Base-by-base conservation (phyloP, 106 monocot genomes). In the Dendrobium officinale region DNA sequence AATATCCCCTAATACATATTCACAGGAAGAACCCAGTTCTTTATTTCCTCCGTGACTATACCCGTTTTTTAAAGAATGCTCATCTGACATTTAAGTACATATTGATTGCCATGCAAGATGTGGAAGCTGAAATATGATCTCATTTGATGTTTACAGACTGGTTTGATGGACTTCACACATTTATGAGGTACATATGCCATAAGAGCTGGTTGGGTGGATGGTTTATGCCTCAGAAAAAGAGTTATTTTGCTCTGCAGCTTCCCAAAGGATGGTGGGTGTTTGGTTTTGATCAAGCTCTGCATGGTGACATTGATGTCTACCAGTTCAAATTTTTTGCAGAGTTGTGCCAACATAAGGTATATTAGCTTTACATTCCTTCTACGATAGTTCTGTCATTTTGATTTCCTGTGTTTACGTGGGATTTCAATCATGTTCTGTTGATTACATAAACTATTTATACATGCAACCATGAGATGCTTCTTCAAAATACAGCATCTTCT, bases 241-340 rank as follows among this genome's bases (percentile, higher is more conserved):
- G 96, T 81, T 97, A 99, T 82, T 98, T 94, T 90, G 99, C 93
- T 9, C 86, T 99, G 72, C 85, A 95, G 67, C 95, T 99, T 81
- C 91, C 99, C 0, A 93, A 88, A 86, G 95, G 99, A 64, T 99
- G 99, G 99, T 99, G 99, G 99, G 78, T 99, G 59, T 99, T 99
- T 87, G 99, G 99, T 68, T 91, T 99, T 83, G 95, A 99, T 77
- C 95, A 95, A 77, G 99, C 99, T 42, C 91, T 99, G n/a, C 99
- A 99, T 88, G 85, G 87, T 67, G 99, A 99, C 61, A 99, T 99
- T 84, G 99, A 99, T 86, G 95, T 95, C 13, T 99, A 93, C 78
- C 99, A 99, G 74, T 99, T 95, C 85, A 91, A 91, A 68, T 99
- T 99, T 88, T 99, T 99, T 85, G 88, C 92, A 9, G 88, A 99